Conservation (phyloP, 2,329 filamentous ascomycete genomes). For the Aspergillus sp. region DNA sequence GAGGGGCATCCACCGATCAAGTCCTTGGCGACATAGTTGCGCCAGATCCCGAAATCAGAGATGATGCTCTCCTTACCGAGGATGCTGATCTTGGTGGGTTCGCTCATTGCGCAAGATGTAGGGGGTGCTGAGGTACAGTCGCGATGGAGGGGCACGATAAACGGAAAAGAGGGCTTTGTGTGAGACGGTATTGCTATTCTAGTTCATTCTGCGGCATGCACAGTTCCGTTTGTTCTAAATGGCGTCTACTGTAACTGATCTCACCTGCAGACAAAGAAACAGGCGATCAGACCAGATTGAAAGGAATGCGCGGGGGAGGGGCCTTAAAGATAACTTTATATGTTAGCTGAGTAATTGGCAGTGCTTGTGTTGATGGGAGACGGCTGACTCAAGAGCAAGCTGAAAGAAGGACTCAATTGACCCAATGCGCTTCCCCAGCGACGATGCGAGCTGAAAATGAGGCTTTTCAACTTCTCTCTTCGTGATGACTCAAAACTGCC, state of each 20-base stretch:
- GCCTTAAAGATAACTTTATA: neutral
- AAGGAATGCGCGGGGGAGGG: neutral
- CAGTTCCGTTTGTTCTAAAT: neutral
- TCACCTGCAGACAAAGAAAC: neutral
- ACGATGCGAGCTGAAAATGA: neutral
- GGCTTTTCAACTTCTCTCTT: neutral
- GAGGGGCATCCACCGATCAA: slow-evolving; percentile 69
- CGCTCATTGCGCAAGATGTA: slow-evolving; percentile 22
- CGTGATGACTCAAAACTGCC: slow-evolving; percentile 15
- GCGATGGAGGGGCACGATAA: slow-evolving; percentile 6
- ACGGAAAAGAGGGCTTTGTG: slow-evolving; percentile 6
- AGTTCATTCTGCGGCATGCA: slow-evolving; percentile 6
- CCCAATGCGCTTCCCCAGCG: neutral
- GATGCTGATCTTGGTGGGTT: slow-evolving; percentile 64
- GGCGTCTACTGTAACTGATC: neutral
- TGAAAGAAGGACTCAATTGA: neutral
- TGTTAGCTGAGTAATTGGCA: neutral
- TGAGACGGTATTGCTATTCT: slow-evolving; percentile 14
- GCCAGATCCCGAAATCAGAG: slow-evolving; percentile 86
- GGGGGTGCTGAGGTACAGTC: slow-evolving; percentile 3
- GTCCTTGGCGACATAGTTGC: slow-evolving; percentile 71
- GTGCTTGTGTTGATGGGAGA: neutral
- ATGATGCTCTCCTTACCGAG: slow-evolving; percentile 85
- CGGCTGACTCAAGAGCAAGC: neutral
- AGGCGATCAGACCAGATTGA: neutral